Base-by-base conservation (phyloP, 139 green algal species). In the Closterium sp. region DNA sequence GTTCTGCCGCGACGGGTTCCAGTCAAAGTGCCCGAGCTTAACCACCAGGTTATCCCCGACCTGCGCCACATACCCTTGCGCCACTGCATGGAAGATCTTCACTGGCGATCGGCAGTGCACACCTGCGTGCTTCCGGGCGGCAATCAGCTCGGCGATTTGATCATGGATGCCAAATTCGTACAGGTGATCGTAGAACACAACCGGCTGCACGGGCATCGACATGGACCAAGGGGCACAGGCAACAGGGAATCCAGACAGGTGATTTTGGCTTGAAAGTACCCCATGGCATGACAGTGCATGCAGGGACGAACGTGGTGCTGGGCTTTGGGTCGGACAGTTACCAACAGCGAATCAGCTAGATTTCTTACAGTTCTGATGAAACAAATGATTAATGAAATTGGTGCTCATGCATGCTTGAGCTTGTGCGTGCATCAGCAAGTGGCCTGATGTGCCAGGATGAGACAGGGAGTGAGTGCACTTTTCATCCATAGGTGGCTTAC, bases 121-220 rank as follows among this genome's bases (percentile, higher is more conserved):
- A 34, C 91, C 93, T 21, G n/a, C 27, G 19, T 90, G 30, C 70
- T 88, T 94, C 11, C 95, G 91, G 27, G 95, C 38, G 45, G 85
- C 89, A 10, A 97, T 91, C 28, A 97, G 93, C 62, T 95, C 84
- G 27, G 90, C 34, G 21, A 96, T 95, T 2, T 88, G 29, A 31
- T 94, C 84, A 22, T 93, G 85, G 70, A 95, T 32, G 88, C 91
- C 88, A 10, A 91, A 94, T n/a, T 95, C 91, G 70, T 93, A 96
- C 70, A 94, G 50, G 92, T 97, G 95, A 87, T 96, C 95, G 73
- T 91, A 96, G 88, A 97, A 97, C 34, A 97, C 92, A 6, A 93
- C 92, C 6, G 95, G 95, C 86, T 94, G 91, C 11, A 50, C 7
- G 38, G 27, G 21, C 85, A 3, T 32, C 19, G 10, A 28, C 27